phyloP scores from a whole-genome alignment of 2,329 filamentous ascomycete species.

The Ascosphaera acerosa region DNA sequence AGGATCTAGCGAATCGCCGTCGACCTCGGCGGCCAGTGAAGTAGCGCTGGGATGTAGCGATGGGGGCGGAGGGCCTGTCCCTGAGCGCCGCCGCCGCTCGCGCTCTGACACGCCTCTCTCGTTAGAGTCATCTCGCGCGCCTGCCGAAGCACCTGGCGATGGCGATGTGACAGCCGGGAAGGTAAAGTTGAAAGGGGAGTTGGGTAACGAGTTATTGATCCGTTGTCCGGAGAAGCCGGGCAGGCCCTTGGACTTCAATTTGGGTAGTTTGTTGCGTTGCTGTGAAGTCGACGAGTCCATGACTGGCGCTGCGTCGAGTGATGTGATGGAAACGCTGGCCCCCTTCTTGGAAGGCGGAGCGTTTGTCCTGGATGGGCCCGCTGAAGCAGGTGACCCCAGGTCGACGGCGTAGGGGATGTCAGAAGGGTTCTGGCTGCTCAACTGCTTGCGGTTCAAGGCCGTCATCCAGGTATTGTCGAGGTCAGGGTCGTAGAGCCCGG shows the following conservation, averaged over 20 bases:
- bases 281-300: background rate
- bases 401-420: conserved; percentile 15
- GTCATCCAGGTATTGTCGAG: conserved; percentile 40
- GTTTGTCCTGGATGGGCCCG: background rate
- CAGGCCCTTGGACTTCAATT: background rate
- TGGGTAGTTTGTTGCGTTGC: conserved; percentile 10
- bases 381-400: conserved; percentile 12
- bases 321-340: background rate
- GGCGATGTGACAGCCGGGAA: background rate
- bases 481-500: background rate
- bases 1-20: conserved; percentile 3
- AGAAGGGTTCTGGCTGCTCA: conserved; percentile 14
- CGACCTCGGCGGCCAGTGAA: conserved; percentile 11
- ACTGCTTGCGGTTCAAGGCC: conserved; percentile 32
- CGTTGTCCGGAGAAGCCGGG: background rate
- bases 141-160: background rate
- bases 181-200: background rate
- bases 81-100: conserved; percentile 34
- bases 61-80: conserved; percentile 28
- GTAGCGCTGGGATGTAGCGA: conserved; percentile 15
- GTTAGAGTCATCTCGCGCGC: conserved; percentile 16
- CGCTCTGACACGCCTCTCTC: conserved; percentile 25
- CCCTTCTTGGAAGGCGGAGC: background rate
- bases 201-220: background rate
- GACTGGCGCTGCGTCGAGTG: background rate